These are phyloP conservation scores for Fraxinus paxiana DNA, from an alignment of 305 asterid species.

Conservation along the genomic window DNA sequence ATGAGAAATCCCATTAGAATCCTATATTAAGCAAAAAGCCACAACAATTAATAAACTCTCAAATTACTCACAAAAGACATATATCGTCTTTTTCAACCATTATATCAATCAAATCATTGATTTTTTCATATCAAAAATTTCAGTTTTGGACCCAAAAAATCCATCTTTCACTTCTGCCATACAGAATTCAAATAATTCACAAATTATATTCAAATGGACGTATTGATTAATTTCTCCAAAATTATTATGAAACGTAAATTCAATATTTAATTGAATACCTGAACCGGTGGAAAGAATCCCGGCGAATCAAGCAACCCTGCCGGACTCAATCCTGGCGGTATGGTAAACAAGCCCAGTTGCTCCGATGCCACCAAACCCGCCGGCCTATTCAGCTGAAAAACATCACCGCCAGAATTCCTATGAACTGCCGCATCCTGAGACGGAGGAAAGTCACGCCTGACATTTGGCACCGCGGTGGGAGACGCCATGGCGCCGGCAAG, in stretches of 20 bases:
- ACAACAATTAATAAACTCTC: not conserved
- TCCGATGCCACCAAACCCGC: conserved; percentile 40
- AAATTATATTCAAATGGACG: not conserved
- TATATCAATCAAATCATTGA: not conserved
- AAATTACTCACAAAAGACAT: not conserved
- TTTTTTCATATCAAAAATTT: not conserved
- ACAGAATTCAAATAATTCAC: not conserved
- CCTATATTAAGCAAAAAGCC: conserved; percentile 36
- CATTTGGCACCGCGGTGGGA: conserved; percentile 28
- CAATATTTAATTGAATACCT: conserved; percentile 39
- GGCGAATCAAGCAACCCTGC: conserved; percentile 70
- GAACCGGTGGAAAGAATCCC: conserved; percentile 47
- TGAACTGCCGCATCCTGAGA: conserved; percentile 6
- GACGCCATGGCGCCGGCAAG: conserved; percentile 59
- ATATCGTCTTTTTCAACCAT: not conserved
- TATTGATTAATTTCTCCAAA: not conserved
- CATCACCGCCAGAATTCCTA: conserved; percentile 24
- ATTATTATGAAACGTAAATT: not conserved
- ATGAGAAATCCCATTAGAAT: conserved; percentile 54
- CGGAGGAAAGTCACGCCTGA: conserved; percentile 25
- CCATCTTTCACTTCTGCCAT: not conserved
- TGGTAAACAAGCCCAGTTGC: conserved; percentile 39
- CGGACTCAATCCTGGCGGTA: conserved; percentile 71
- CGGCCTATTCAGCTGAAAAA: conserved; percentile 48
- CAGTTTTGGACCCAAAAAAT: not conserved